Evolutionary conservation across 768 basidiomycete species (phyloP).

Genomic region (Naganishia kalamii): DNA sequence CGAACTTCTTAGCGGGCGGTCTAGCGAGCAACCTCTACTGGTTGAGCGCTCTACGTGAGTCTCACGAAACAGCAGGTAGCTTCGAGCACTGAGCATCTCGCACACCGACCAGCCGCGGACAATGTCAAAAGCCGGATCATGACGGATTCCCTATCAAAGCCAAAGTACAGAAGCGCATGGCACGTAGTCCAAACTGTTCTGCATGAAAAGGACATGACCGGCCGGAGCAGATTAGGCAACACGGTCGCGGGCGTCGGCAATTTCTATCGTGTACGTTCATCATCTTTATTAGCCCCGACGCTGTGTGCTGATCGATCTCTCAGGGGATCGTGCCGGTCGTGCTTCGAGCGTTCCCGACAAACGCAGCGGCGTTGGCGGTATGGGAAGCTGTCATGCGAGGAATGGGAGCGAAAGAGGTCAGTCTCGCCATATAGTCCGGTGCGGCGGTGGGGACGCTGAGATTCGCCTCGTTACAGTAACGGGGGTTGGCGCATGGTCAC

Average conservation of each 20-base stretch:
- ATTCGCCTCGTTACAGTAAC: no score
- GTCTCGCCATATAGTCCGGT: no score
- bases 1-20: constrained; percentile 48
- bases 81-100: neutral
- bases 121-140: constrained; percentile 64
- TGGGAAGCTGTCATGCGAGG: constrained; percentile 67
- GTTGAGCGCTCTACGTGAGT: constrained; percentile 39
- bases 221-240: constrained; percentile 34
- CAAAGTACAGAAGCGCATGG: constrained; percentile 52
- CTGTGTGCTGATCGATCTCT: constrained; percentile 15
- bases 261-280: constrained; percentile 41
- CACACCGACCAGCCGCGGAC: constrained; percentile 65
- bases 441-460: no score
- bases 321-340: constrained; percentile 64
- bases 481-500: no score
- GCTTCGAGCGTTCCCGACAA: constrained; percentile 69
- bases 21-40: constrained; percentile 45
- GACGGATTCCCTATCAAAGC: constrained; percentile 40
- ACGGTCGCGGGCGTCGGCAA: constrained; percentile 32
- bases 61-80: neutral
- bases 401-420: constrained; percentile 33
- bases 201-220: constrained; percentile 51
- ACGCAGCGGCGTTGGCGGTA: constrained; percentile 70
- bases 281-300: neutral
- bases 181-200: constrained; percentile 56